Base-by-base conservation (phyloP, 1,284 basidiomycete species). In the Anthracocystis setariae region DNA sequence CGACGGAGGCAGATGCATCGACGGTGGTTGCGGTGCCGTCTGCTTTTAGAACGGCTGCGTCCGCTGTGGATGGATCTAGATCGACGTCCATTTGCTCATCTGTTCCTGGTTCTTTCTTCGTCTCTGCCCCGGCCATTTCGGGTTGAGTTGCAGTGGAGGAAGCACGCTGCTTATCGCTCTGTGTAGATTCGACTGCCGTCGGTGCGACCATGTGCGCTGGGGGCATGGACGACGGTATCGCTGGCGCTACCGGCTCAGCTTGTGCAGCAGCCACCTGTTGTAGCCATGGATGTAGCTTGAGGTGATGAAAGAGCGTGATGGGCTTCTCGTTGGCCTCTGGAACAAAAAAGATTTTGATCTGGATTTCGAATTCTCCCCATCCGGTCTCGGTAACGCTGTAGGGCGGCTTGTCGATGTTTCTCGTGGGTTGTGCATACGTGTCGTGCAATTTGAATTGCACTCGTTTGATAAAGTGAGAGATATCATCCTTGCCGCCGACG, bases 361-460 rank as follows among this genome's bases (percentile, higher is more conserved):
- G 89, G 65, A 98, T 91, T 78, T 97, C 93, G 84, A 99, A 99
- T 85, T 99, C 96, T 79, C 96, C 96, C 96, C 96, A 99, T 45
- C 95, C 96, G 9, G 95, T 98, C 83, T 98, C 96, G 8, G 93
- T 91, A 9, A 98, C 90, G 75, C 93, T 91, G 80, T 94, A 99
- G 0, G 96, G 96, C 8, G 92, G 89, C 80, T 91, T 93, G 80
- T 99, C 96, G 46, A 96, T 84, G 75, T 91, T 92, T 85, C 95
- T 86, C 39, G 90, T 91, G 0, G 94, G 93, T 80, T 91, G 93
- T 0, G 92, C 84, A 85, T 97, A 98, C 0, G 95, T 97, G 73
- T 99, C 96, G 84, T 99, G 96, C 47, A 99, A 85, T 84, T 94
- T 95, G 88, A 99, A 98, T 15, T 93, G 92, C 49, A 98, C 95